phyloP scores from a whole-genome alignment of 2,329 filamentous ascomycete genomes.

The Scedosporium aurantiacum region DNA sequence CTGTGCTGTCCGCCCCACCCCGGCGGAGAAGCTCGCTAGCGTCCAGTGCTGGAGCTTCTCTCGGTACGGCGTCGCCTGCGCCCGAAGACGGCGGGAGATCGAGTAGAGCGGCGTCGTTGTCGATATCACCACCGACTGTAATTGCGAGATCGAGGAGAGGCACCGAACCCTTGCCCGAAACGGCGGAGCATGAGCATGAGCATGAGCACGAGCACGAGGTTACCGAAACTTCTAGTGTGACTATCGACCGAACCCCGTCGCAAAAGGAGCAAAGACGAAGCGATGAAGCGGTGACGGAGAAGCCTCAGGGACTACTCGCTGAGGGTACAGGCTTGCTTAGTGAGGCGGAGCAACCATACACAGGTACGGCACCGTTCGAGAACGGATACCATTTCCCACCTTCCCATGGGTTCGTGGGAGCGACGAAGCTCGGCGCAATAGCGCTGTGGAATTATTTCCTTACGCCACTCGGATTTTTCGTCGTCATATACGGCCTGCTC shows the following conservation, averaged over 20 bases:
- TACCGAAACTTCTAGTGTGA: too few relatives aligned
- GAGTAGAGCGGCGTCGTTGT: neutral
- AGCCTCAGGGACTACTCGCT: neutral
- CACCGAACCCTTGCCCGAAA: neutral
- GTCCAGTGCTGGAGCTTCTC: neutral
- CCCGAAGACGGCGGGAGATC: neutral
- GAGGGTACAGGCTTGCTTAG: neutral
- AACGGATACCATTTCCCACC: constrained; percentile 58
- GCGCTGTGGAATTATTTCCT: constrained; percentile 63
- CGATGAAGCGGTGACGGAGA: neutral
- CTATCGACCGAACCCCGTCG: neutral
- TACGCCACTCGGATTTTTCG: constrained; percentile 65
- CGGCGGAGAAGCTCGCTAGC: constrained; percentile 8
- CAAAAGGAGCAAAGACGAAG: neutral
- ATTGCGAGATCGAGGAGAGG: neutral
- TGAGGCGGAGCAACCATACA: neutral
- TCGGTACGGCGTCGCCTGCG: neutral
- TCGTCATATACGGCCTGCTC: constrained; percentile 70
- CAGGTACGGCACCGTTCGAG: constrained; percentile 32
- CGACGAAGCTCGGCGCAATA: constrained; percentile 43
- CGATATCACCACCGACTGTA: neutral
- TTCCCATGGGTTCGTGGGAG: constrained; percentile 47
- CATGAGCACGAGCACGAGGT: neutral
- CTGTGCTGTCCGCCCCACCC: constrained; percentile 16
- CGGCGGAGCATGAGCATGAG: neutral